A percentile compares a stretch with the other conserved stretches of the same genome.
Evolutionary conservation across 1,284 basidiomycete species (phyloP).

Genomic region (Cutaneotrichosporon sp.): DNA sequence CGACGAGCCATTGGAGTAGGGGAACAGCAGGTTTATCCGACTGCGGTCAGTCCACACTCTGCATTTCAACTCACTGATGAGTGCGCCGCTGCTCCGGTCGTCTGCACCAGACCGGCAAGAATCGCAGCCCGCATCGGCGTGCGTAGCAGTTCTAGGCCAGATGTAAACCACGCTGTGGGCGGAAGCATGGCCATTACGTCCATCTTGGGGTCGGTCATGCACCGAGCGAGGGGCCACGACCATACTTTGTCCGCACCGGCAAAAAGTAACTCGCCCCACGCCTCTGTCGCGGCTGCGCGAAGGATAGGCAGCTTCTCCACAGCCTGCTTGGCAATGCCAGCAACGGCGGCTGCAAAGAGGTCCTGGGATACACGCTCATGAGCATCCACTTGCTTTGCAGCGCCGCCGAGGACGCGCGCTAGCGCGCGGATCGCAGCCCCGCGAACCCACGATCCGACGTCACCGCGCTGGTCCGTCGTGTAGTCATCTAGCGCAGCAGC

Average conservation of each 20-base stretch:
- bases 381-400: conserved; percentile 25
- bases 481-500: conserved; percentile 77
- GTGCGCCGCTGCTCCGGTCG: conserved; percentile 71
- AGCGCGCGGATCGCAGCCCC: conserved; percentile 59
- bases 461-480: conserved; percentile 86
- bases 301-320: conserved; percentile 89
- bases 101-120: conserved; percentile 67
- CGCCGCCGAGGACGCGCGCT: conserved; percentile 19
- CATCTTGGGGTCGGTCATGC: background rate
- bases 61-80: conserved; percentile 60
- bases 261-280: conserved; percentile 44
- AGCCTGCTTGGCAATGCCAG: conserved; percentile 76
- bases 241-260: conserved; percentile 6
- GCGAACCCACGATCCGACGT: conserved; percentile 95
- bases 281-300: conserved; percentile 67
- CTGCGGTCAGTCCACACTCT: conserved; percentile 46
- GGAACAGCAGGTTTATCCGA: conserved; percentile 63
- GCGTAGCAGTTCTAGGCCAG: conserved; percentile 7
- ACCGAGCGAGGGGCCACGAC: conserved; percentile 9
- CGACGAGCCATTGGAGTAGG: conserved; percentile 54
- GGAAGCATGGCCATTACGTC: background rate
- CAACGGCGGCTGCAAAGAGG: conserved; percentile 58
- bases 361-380: conserved; percentile 51
- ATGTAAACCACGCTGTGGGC: conserved; percentile 9
- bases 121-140: conserved; percentile 47